Base-by-base conservation (phyloP, 164 flowering plant species). In the Saururus chinensis region DNA sequence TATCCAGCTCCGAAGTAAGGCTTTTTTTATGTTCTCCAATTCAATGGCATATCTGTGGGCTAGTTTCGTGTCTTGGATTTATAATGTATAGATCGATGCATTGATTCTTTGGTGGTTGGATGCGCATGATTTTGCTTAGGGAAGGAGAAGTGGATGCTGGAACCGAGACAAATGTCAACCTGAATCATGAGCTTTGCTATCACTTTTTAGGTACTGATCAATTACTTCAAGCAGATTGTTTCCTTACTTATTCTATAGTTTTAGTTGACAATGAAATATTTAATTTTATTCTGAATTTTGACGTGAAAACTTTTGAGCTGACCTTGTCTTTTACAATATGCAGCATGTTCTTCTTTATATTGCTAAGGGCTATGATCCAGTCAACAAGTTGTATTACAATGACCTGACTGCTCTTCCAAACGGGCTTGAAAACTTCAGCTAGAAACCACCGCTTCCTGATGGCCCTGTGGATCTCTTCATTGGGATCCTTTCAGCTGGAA, bases 121-220 rank as follows among this genome's bases (percentile, higher is more conserved):
- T 30, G 11, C 23, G 58, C 17, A 23, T 55, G 25, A 21, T 9
- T 17, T 45, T 45, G 19, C 1, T 59, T 65, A 89, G 98, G 68
- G 84, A 83, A 58, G 89, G 84, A 62, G 95, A 77, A 60, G 59
- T 84, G 45, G 96, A 87, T 75, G 96, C 93, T 70, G 99, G 99
- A n/a, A 91, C 96, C 19, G 98, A 87, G 77, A 95, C 96, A 9
- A 73, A 84, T 68, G 57, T 85, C 19, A 91, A 84, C 68, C 81
- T 91, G 54, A 66, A 89, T 76, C 92, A 91, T n/a, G 81, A 83
- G 69, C 20, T 95, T 0, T 87, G 81, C 74, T 95, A 95, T 71
- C 99, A 95, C 73, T 79, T 86, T 64, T 56, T 91, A 76, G 98
- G 98, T 22, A 87, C 88, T 0, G 84, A 89, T 64, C 98, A 95